Evolutionary conservation across 1,284 basidiomycete species (phyloP).

Genomic region (Cutaneotrichosporon dermatis): DNA sequence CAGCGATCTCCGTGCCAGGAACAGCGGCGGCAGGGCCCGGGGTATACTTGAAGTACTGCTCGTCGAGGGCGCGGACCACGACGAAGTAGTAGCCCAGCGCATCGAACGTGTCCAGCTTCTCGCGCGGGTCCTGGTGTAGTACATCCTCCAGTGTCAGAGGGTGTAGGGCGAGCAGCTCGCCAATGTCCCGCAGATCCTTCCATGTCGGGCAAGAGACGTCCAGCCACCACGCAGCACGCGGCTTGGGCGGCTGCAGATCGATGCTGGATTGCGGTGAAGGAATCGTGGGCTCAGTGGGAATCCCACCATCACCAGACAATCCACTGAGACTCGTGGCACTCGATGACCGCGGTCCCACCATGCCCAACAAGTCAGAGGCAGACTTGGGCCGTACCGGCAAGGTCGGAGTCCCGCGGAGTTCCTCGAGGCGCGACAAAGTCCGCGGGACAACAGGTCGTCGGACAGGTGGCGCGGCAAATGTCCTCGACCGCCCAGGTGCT

Average conservation of each 20-base stretch:
- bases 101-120: constrained; percentile 86
- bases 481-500: constrained; percentile 22
- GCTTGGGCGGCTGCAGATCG: constrained; percentile 1
- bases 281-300: neutral
- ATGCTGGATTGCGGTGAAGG: neutral
- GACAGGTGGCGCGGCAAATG: constrained; percentile 30
- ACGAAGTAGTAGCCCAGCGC: constrained; percentile 91
- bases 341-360: constrained; percentile 13
- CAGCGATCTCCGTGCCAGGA: neutral
- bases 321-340: neutral
- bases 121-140: constrained; percentile 85
- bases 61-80: constrained; percentile 79
- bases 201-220: constrained; percentile 86
- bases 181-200: constrained; percentile 81
- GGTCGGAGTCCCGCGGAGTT: constrained; percentile 17
- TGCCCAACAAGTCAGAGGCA: constrained; percentile 43
- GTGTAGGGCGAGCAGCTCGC: constrained; percentile 65
- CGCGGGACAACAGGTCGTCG: constrained; percentile 21
- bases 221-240: constrained; percentile 66
- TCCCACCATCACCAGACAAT: neutral
- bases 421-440: constrained; percentile 27
- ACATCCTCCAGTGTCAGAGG: constrained; percentile 94
- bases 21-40: constrained; percentile 32
- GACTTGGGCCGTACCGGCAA: constrained; percentile 37
- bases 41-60: constrained; percentile 57